Conservation (phyloP, 2,329 filamentous ascomycete genomes). For the Arthrobotrys conoides region DNA sequence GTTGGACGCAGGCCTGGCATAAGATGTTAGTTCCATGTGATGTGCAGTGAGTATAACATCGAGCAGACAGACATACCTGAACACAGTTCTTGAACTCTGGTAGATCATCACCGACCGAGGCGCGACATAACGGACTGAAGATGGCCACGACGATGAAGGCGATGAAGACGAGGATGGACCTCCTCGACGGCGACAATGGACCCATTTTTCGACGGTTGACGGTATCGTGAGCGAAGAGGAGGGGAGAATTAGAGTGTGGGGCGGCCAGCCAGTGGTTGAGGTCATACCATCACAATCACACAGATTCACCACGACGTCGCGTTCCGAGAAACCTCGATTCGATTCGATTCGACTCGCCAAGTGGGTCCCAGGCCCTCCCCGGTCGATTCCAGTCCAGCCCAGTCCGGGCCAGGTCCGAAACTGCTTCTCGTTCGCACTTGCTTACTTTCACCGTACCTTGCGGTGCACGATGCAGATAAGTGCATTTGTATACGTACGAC, state of each 20-base stretch:
- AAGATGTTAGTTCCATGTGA: not conserved
- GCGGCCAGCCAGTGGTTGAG: not conserved
- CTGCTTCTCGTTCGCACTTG: not conserved
- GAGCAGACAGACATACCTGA: slow-evolving; percentile 73
- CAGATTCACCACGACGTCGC: not conserved
- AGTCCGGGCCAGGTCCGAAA: too few species aligned
- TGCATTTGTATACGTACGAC: not conserved
- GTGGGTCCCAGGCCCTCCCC: not conserved
- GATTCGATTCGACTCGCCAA: not conserved
- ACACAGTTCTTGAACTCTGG: slow-evolving; percentile 91
- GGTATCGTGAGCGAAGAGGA: not conserved
- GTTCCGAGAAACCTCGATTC: not conserved
- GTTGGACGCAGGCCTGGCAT: slow-evolving; percentile 41
- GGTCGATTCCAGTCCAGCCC: too few species aligned
- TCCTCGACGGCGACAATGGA: slow-evolving; percentile 4
- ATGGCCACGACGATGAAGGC: slow-evolving; percentile 66
- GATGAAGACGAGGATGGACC: slow-evolving; percentile 14
- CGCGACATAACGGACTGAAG: slow-evolving; percentile 69
- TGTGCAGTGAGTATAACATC: not conserved
- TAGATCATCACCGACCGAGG: slow-evolving; percentile 85
- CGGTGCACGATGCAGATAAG: not conserved
- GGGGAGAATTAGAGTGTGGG: not conserved
- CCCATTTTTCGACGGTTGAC: slow-evolving; percentile 1
- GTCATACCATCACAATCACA: not conserved
- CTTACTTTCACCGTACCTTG: not conserved